Percentiles rank a stretch among this genome's conserved stretches.
Evolutionary conservation across 2,329 filamentous ascomycete species (phyloP).

Genomic region (Grosmannia clavigera): DNA sequence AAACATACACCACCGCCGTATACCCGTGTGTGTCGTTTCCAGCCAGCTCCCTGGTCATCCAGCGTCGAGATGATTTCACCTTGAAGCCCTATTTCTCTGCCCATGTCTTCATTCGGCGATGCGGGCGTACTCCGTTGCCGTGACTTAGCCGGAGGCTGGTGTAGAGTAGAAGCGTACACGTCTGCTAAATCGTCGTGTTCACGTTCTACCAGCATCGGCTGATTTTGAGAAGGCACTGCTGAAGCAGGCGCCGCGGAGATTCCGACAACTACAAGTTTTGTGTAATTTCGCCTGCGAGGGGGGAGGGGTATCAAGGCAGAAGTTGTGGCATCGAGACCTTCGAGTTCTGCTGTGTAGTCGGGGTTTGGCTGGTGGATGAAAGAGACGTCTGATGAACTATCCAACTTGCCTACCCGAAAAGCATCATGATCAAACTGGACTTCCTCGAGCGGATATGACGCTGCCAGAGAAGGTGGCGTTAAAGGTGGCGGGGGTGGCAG

Average conservation of each 20-base stretch:
- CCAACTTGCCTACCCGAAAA: conserved; percentile 20
- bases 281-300: conserved; percentile 30
- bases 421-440: conserved; percentile 22
- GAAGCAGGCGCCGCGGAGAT: conserved; percentile 3
- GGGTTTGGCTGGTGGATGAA: conserved; percentile 39
- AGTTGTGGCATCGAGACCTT: conserved; percentile 13
- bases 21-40: conserved; percentile 46
- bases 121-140: background rate
- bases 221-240: background rate
- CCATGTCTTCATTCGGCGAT: background rate
- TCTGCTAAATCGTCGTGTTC: background rate
- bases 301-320: background rate
- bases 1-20: conserved; percentile 46
- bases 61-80: conserved; percentile 38
- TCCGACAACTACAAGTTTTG: conserved; percentile 23
- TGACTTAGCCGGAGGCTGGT: background rate
- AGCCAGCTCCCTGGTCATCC: conserved; percentile 33
- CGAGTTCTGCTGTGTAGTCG: conserved; percentile 24
- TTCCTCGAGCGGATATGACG: conserved; percentile 31
- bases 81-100: conserved; percentile 27
- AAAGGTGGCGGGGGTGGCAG: conserved; percentile 34
- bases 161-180: background rate
- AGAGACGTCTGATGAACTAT: conserved; percentile 13
- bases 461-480: conserved; percentile 33
- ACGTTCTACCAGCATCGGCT: background rate